Evolutionary conservation across 2,329 filamentous ascomycete genomes (phyloP).

Genomic region (Chrysoporthe austroafricana): DNA sequence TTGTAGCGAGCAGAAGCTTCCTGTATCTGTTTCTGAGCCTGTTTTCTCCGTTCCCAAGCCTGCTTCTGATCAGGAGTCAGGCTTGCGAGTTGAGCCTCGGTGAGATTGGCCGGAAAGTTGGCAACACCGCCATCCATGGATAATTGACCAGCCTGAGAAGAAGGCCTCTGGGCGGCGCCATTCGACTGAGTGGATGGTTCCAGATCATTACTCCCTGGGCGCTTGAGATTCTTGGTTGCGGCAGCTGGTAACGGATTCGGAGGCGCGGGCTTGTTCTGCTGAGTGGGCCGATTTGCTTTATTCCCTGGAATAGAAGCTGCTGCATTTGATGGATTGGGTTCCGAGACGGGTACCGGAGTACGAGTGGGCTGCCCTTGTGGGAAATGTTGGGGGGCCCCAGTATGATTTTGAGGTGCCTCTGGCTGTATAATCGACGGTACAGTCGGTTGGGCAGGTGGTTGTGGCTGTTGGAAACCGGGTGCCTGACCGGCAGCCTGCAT

Average conservation of each 20-base stretch:
- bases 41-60: slow-evolving; percentile 46
- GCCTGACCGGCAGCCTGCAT: slow-evolving; percentile 28
- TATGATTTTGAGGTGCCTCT: slow-evolving; percentile 7
- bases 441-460: slow-evolving; percentile 18
- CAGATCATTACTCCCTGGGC: slow-evolving; percentile 53
- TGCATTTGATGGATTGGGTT: slow-evolving; percentile 31
- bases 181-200: slow-evolving; percentile 37
- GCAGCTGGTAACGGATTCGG: slow-evolving; percentile 45
- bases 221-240: slow-evolving; percentile 53
- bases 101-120: slow-evolving; percentile 34
- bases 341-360: slow-evolving; percentile 33
- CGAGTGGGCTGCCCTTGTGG: slow-evolving; percentile 34
- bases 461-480: slow-evolving; percentile 7
- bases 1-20: slow-evolving; percentile 38
- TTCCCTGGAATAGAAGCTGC: slow-evolving; percentile 30
- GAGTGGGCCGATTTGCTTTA: slow-evolving; percentile 34
- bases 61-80: slow-evolving; percentile 51
- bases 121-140: slow-evolving; percentile 11
- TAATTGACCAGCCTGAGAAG: slow-evolving; percentile 26
- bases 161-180: slow-evolving; percentile 37
- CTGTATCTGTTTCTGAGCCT: slow-evolving; percentile 30
- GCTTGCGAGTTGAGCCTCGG: slow-evolving; percentile 44
- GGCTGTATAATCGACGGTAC: slow-evolving; percentile 19
- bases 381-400: slow-evolving; percentile 27
- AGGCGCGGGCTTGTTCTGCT: slow-evolving; percentile 41